A percentile compares a stretch with the other conserved stretches of the same genome.
phyloP scores from a whole-genome alignment of 192 early-diverging fungal species.

The Coemansia sp. region DNA sequence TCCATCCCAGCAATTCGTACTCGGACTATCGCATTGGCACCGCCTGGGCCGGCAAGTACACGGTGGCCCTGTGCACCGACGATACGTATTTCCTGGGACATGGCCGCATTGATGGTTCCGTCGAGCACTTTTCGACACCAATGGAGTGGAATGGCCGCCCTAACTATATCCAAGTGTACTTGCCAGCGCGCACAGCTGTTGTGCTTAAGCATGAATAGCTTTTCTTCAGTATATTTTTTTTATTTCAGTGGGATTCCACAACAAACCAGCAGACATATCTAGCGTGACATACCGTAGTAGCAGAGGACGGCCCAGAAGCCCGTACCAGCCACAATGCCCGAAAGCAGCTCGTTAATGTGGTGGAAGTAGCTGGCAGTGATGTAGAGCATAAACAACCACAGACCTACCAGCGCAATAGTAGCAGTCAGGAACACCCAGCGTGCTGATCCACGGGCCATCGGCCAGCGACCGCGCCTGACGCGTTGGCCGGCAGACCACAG shows the following conservation, averaged over 20 bases:
- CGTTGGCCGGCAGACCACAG: slow-evolving; percentile 59
- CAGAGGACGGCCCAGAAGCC: slow-evolving; percentile 61
- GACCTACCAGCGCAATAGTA: slow-evolving; percentile 47
- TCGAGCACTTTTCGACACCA: slow-evolving; percentile 70
- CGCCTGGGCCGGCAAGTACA: slow-evolving; percentile 68
- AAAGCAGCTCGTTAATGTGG: slow-evolving; percentile 62
- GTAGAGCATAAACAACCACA: slow-evolving; percentile 79
- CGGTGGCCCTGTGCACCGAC: slow-evolving; percentile 78
- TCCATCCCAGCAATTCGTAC: slow-evolving; percentile 82
- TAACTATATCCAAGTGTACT: slow-evolving; percentile 81
- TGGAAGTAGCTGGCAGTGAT: slow-evolving; percentile 83
- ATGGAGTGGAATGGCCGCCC: slow-evolving; percentile 69
- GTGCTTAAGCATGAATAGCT: slow-evolving; percentile 56
- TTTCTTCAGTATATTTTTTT: neutral
- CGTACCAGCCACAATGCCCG: slow-evolving; percentile 67
- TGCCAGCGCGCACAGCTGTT: slow-evolving; percentile 71
- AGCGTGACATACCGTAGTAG: neutral
- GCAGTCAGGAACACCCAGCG: slow-evolving; percentile 34
- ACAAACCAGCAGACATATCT: too few species aligned
- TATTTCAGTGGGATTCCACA: neutral
- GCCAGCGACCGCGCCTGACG: slow-evolving; percentile 12
- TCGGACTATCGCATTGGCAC: slow-evolving; percentile 86
- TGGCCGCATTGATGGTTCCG: slow-evolving; percentile 63
- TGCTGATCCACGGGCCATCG: slow-evolving; percentile 11
- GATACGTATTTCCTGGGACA: slow-evolving; percentile 76